Evolutionary conservation across 163 green algal species (phyloP), one percentile per base, ranked within the genome.

Genomic region (Chlorella variabilis): DNA sequence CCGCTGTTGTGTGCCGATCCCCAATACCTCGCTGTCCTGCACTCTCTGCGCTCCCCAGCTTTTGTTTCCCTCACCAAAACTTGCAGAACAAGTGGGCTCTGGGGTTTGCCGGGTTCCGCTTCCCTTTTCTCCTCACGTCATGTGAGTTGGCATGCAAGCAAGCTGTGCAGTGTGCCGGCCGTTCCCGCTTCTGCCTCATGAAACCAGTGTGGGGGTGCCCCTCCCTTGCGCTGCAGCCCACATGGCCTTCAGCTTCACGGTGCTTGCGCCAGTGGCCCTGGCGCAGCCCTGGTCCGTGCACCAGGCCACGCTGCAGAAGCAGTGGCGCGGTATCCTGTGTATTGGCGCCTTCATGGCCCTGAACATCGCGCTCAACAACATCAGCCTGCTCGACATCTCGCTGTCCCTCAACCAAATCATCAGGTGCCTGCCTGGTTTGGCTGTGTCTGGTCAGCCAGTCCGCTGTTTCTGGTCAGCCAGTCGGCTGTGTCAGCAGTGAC

Each of bases 321-420:
- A 92, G 66, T 93, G 87, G 87, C 76, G 75, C 33, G 89, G 89
- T 21, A 20, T 93, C 8, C n/a, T 86, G 2, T 85, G 71, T 81
- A 91, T 93, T 42, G 89, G 89, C 13, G 29, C 78, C 0, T 91
- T 89, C 71, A 86, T 93, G 80, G 87, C 84, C 2, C 66, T 86
- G 27, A 93, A 92, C 77, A 87, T 93, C 7, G 71, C 81, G 8
- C 80, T 93, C 36, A 95, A 94, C 86, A 96, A 96, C 86, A 59
- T 92, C 36, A 84, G 45, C 8, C 84, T 96, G 20, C 68, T 93
- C 0, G 83, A 82, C n/a, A 92, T 96, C 36, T 83, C 82, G 2
- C 84, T 95, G 21, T 91, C 87, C 7, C 80, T 95, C 8, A 96
- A 96, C 77, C 92, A 96, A 63, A 88, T 96, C 78, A 95, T 96